Evolutionary conservation across 768 basidiomycete genomes (phyloP).

Genomic region (Gloeopeniophorella convolvens): DNA sequence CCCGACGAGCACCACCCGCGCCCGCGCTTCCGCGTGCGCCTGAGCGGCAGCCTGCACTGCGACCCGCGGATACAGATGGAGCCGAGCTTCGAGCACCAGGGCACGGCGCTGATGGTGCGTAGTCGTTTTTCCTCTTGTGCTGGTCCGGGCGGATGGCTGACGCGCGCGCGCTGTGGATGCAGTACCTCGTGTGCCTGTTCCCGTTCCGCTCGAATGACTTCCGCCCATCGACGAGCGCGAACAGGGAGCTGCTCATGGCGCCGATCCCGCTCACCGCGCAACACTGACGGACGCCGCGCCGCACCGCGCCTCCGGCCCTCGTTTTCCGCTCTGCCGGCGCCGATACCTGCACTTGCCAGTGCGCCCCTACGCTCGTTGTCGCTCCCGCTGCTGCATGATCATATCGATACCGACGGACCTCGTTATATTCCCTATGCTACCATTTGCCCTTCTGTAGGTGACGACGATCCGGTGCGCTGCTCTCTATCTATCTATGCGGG

Average conservation of each 20-base stretch:
- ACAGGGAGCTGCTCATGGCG: constrained; percentile 2
- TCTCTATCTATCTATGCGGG: too few relatives aligned
- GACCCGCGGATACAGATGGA: neutral
- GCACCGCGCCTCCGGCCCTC: too few relatives aligned
- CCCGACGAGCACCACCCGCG: neutral
- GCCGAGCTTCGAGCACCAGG: constrained; percentile 3
- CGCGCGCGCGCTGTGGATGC: too few relatives aligned
- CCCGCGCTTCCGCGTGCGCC: constrained; percentile 5
- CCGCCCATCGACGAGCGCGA: neutral
- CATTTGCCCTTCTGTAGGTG: too few relatives aligned
- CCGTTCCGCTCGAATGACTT: neutral
- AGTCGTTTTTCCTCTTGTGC: neutral
- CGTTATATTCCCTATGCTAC: too few relatives aligned
- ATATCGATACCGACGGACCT: too few relatives aligned
- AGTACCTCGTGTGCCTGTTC: constrained; percentile 9
- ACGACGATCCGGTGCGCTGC: too few relatives aligned
- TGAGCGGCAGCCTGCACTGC: constrained; percentile 4
- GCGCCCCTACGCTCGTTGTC: too few relatives aligned
- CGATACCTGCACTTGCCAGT: too few relatives aligned
- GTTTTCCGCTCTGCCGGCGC: too few relatives aligned
- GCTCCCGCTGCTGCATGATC: too few relatives aligned
- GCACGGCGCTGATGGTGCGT: constrained; percentile 11
- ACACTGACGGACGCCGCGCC: neutral
- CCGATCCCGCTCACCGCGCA: neutral
- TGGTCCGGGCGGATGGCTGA: neutral